Evolutionary conservation across 306 rosid species (phyloP).

Genomic region (Canavalia gladiata): DNA sequence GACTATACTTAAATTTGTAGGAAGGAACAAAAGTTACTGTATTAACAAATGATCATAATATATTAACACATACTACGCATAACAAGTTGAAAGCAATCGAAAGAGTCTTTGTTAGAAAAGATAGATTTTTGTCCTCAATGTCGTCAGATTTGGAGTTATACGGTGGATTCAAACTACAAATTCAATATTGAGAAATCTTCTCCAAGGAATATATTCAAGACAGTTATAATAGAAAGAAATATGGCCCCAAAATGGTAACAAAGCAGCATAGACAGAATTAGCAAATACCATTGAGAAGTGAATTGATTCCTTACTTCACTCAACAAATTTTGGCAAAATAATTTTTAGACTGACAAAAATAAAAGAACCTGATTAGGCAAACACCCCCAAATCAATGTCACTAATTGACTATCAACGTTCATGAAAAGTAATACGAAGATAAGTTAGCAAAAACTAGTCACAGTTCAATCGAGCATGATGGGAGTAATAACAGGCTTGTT

Average conservation of each 20-base stretch:
- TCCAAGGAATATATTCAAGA: background rate
- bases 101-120: slow-evolving; percentile 7
- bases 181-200: background rate
- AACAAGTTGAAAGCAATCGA: background rate
- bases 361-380: background rate
- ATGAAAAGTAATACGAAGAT: background rate
- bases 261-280: background rate
- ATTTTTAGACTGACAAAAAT: slow-evolving; percentile 2
- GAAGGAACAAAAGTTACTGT: background rate
- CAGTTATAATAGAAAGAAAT: background rate
- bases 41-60: background rate
- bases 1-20: background rate
- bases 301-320: slow-evolving; percentile 5
- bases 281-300: background rate
- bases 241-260: background rate
- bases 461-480: background rate
- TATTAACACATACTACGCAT: background rate
- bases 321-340: slow-evolving; percentile 7
- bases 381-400: slow-evolving; percentile 5
- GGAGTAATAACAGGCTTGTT: background rate
- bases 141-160: background rate
- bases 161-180: background rate
- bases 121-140: background rate
- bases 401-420: background rate
- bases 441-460: background rate